Conservation (phyloP, 441 rosid species). For the Gossypium lobatum region DNA sequence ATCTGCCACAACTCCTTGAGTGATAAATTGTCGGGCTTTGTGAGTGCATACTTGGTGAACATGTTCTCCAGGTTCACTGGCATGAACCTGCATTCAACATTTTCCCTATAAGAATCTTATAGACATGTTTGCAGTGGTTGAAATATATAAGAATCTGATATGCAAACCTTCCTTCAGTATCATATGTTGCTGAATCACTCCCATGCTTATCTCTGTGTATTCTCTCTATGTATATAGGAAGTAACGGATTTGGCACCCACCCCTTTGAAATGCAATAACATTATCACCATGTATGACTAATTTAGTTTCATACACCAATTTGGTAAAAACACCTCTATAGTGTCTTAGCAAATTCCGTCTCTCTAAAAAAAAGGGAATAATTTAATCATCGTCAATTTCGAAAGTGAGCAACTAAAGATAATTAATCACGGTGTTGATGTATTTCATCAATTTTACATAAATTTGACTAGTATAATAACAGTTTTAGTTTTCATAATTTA, state of each 20-base stretch:
- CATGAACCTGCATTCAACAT: slow-evolving; percentile 24
- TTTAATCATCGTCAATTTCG: no score
- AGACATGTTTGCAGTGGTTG: background rate
- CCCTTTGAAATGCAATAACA: slow-evolving; percentile 27
- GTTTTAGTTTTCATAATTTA: no score
- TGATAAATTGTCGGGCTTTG: slow-evolving; percentile 36
- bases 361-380: no score
- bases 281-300: no score
- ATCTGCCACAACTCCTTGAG: slow-evolving; percentile 42
- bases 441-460: no score
- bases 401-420: no score
- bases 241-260: slow-evolving; percentile 64
- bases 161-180: slow-evolving; percentile 72
- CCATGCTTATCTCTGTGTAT: slow-evolving; percentile 80
- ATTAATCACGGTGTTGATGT: no score
- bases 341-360: no score
- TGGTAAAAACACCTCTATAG: no score
- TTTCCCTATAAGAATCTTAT: background rate
- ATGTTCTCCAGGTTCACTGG: slow-evolving; percentile 43
- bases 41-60: slow-evolving; percentile 50
- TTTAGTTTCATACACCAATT: no score
- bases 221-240: slow-evolving; percentile 62
- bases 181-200: slow-evolving; percentile 62
- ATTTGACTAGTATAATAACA: no score
- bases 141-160: background rate